A percentile compares a stretch with the other conserved stretches of the same genome.
Conservation (phyloP, 2,329 filamentous ascomycete species). For the Phaeoacremonium minimum region DNA sequence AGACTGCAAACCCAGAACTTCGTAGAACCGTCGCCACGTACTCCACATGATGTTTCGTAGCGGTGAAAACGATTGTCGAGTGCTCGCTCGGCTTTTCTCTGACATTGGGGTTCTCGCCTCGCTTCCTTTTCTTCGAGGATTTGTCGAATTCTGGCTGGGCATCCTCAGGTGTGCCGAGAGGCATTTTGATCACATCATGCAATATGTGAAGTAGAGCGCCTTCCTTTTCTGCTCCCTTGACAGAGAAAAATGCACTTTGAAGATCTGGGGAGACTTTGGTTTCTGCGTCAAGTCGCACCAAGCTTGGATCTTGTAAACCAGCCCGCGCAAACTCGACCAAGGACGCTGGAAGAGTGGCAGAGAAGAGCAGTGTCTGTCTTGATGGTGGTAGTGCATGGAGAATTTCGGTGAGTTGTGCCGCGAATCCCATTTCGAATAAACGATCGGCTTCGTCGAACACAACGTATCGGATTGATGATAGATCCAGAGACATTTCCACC, state of each 20-base stretch:
- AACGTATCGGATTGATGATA: conserved; percentile 89
- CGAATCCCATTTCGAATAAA: conserved; percentile 98
- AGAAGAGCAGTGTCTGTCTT: conserved; percentile 90
- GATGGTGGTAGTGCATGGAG: conserved; percentile 78
- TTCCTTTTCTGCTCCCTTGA: conserved; percentile 92
- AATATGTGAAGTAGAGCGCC: conserved; percentile 85
- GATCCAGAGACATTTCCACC: conserved; percentile 89
- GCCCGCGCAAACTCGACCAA: conserved; percentile 94
- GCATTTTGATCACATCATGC: conserved; percentile 90
- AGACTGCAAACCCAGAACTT: conserved; percentile 79
- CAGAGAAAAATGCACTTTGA: conserved; percentile 90
- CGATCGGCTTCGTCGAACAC: conserved; percentile 98
- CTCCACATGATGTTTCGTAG: conserved; percentile 96
- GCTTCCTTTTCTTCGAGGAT: conserved; percentile 71
- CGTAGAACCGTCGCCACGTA: conserved; percentile 81
- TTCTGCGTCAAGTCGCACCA: conserved; percentile 88
- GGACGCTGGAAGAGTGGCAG: conserved; percentile 88
- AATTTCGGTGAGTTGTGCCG: conserved; percentile 88
- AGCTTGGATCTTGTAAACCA: conserved; percentile 84
- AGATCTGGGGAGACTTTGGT: conserved; percentile 94
- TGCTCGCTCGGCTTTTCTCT: conserved; percentile 76
- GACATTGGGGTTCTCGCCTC: conserved; percentile 44
- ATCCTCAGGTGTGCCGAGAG: conserved; percentile 57
- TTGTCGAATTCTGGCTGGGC: conserved; percentile 40
- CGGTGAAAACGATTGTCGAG: conserved; percentile 91